Evolutionary conservation across 257 asterid genomes (phyloP).

Genomic region (Solanum ossicruentum): DNA sequence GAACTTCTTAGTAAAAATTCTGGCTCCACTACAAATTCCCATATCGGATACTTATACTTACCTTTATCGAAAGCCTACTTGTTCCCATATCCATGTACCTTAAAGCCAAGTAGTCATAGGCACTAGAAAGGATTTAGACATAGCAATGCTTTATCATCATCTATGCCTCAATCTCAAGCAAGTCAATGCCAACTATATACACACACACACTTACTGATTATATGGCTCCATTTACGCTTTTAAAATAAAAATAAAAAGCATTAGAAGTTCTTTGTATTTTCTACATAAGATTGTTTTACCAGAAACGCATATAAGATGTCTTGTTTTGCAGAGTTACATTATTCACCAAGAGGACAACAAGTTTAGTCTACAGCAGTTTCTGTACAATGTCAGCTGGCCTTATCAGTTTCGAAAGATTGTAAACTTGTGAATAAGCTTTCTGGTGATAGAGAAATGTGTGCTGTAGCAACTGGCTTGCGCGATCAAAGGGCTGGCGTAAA

Average conservation of each 20-base stretch:
- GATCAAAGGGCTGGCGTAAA: constrained; percentile 71
- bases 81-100: neutral
- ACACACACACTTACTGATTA: neutral
- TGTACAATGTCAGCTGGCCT: constrained; percentile 79
- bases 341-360: constrained; percentile 83
- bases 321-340: constrained; percentile 36
- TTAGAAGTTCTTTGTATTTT: neutral
- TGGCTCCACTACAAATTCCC: neutral
- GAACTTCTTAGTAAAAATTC: too few relatives aligned
- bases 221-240: neutral
- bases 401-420: constrained; percentile 62
- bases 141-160: neutral
- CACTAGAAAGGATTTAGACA: neutral
- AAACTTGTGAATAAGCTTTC: constrained; percentile 40
- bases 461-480: constrained; percentile 61
- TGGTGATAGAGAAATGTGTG: constrained; percentile 41
- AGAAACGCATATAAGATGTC: neutral
- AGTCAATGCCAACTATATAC: neutral
- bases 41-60: neutral
- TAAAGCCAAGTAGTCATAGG: neutral
- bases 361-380: constrained; percentile 69
- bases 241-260: neutral
- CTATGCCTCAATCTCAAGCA: neutral
- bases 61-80: neutral
- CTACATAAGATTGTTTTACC: neutral